phyloP scores from a whole-genome alignment of 2,329 filamentous ascomycete genomes.

The Biscogniauxia sp. region DNA sequence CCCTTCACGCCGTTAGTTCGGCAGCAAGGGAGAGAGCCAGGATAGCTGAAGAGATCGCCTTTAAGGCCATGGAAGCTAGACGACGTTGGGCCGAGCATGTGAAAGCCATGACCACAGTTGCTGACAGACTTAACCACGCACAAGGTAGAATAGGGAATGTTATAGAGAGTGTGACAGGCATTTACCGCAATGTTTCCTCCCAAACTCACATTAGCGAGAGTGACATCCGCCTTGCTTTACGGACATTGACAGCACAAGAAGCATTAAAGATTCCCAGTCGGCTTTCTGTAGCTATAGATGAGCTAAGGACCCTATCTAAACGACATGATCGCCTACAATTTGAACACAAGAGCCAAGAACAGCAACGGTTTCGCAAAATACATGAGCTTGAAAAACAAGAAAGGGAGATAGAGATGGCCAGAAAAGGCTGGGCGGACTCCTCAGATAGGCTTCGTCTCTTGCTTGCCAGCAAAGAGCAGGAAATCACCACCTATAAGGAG shows the following conservation, averaged over 20 bases:
- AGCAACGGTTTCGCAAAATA: conserved; percentile 4
- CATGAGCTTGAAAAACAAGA: conserved; percentile 3
- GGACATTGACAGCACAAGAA: conserved; percentile 1
- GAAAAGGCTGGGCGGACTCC: background rate
- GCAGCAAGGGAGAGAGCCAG: background rate
- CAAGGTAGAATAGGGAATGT: background rate
- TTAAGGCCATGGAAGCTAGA: background rate
- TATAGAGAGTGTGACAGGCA: background rate
- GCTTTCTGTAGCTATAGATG: conserved; percentile 3
- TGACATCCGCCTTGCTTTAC: background rate
- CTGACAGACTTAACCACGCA: background rate
- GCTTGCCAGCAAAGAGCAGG: conserved; percentile 12
- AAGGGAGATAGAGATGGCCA: background rate
- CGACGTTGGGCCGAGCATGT: conserved; percentile 3
- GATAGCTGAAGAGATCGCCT: background rate
- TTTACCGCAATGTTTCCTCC: background rate
- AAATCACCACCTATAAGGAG: conserved; percentile 15
- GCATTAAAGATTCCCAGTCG: conserved; percentile 3
- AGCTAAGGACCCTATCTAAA: conserved; percentile 1
- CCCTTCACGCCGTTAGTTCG: background rate
- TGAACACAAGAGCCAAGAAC: background rate
- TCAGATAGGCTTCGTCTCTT: background rate
- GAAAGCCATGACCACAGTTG: background rate
- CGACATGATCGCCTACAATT: conserved; percentile 1
- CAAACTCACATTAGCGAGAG: conserved; percentile 1